Base-by-base conservation (phyloP, 176 grass and related monocot genomes). In the Lolium rigidum region DNA sequence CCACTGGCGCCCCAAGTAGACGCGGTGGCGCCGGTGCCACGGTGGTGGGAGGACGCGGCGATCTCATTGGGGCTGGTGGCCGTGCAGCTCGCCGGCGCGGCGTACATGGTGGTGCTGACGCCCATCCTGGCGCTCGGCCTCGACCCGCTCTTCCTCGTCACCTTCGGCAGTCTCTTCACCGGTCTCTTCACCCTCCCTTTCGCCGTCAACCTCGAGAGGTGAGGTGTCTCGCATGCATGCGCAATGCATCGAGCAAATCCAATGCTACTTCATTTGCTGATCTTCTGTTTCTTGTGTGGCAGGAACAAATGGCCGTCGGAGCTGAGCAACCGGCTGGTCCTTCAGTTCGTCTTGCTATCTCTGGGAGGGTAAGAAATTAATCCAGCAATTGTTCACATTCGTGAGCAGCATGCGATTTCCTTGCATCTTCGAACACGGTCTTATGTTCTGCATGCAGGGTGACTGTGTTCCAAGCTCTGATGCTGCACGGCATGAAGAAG, bases 271-370 rank as follows among this genome's bases (percentile, higher is more conserved):
- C 61, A 62, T 66, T 12, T 51, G 4, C 58, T 17, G n/a, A 59
- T 3, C 43, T 5, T 66, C 43, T 37, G 4, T 44, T 51, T 35
- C 14, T 35, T 11, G 44, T 51, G 15, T 49, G 24, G 47, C 85
- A 95, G 93, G 66, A 93, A 85, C 81, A 91, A 90, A 91, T 93
- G 91, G 94, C 94, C 94, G 1, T 83, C 85, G 57, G 76, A 83
- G 56, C 77, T 93, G 38, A 93, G 14, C 70, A 28, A 57, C 66
- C 54, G 44, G 20, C 48, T 91, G 85, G 39, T 93, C 64, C 44
- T 84, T 47, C 70, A 88, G 58, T 90, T 96, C 24, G 44, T 93
- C 43, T 70, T 93, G 85, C 81, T 93, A 50, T 85, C 91, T 50
- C 68, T 93, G 26, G 91, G 91, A 93, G 91, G 94, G 89, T 96